phyloP scores from a whole-genome alignment of 1,139 yeast genomes.

The Ogataea hybrid region DNA sequence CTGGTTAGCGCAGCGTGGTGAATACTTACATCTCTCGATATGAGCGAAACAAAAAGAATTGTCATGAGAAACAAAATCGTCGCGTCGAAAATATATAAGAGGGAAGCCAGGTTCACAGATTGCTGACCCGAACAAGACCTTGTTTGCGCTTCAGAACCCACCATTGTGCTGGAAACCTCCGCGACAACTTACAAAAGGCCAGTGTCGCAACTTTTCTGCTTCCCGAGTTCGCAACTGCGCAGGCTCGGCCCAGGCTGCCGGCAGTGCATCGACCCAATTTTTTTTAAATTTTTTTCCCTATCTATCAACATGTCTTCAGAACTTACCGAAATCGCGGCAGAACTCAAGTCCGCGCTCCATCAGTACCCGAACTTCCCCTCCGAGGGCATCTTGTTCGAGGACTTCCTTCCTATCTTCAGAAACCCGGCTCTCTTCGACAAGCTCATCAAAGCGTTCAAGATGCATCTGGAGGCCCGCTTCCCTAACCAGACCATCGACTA shows the following conservation, averaged over 20 bases:
- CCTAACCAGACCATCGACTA: conserved; percentile 65
- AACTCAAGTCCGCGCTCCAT: conserved; percentile 61
- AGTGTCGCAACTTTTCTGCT: too few species aligned
- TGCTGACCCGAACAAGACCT: neutral
- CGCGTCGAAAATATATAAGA: conserved; percentile 1
- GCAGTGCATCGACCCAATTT: neutral
- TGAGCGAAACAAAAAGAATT: conserved; percentile 47
- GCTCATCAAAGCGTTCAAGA: conserved; percentile 75
- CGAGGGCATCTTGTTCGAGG: conserved; percentile 93
- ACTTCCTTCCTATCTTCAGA: conserved; percentile 90
- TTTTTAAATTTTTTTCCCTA: neutral
- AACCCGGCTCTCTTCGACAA: conserved; percentile 77
- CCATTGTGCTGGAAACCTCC: neutral
- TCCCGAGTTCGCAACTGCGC: too few species aligned
- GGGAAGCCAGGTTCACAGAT: too few species aligned
- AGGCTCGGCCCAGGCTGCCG: too few species aligned
- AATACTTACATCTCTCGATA: conserved; percentile 45
- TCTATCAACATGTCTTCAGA: conserved; percentile 20
- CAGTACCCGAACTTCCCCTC: conserved; percentile 93
- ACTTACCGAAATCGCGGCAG: conserved; percentile 49
- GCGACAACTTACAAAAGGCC: neutral
- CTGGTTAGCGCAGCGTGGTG: conserved; percentile 20
- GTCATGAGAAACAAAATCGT: conserved; percentile 20
- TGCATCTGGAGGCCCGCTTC: conserved; percentile 60
- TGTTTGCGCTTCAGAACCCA: neutral